Base-by-base conservation (phyloP, 192 early-diverging fungal genomes). In the Cetraspora pellucida region DNA sequence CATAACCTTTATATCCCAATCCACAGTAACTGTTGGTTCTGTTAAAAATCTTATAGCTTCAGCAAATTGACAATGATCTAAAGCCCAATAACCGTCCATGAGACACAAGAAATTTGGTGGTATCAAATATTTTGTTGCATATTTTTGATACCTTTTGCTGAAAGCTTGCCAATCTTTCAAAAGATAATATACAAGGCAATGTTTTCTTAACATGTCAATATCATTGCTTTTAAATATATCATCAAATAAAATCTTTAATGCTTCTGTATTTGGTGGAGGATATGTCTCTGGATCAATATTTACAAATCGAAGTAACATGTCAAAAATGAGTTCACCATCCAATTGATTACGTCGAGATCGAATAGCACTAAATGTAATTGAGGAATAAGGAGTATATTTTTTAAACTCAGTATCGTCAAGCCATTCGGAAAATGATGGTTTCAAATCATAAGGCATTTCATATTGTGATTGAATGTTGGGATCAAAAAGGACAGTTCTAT, bases 291-390 rank as follows among this genome's bases (percentile, higher is more conserved):
- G 28, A 13, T 37, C 37, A 64, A 64, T 17, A 10, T 64, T 64
- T 25, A 25, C 61, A 28, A 37, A 43, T 28, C 25, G 61, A 37
- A 64, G 37, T 64, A 64, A 27, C 25, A 37, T 27, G 25, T 64
- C 61, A 64, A 64, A 64, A 17, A 64, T 64, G 3, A 64, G 25
- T 17, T 64, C 61, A 23, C 25, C 25, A 37, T 64, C 10, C 61
- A 64, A 30, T 43, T 43, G 27, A 19, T 25, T 64, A 37, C 61
- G 61, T 64, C 23, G 1, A 23, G 7, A 87, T 25, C 88, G 86
- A 44, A 54, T 54, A 19, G 0, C 13, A 19, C 11, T n/a, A 54
- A 13, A 19, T 3, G 5, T 54, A 19, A 19, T 4, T 19, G 13
- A 16, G 4, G 4, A 5, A 19, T 54, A 54, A 13, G 19, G 13